Evolutionary conservation across 495 filamentous ascomycete genomes (phyloP), one percentile per base, ranked within the genome.

Genomic region (Annulohypoxylon maeteangense): DNA sequence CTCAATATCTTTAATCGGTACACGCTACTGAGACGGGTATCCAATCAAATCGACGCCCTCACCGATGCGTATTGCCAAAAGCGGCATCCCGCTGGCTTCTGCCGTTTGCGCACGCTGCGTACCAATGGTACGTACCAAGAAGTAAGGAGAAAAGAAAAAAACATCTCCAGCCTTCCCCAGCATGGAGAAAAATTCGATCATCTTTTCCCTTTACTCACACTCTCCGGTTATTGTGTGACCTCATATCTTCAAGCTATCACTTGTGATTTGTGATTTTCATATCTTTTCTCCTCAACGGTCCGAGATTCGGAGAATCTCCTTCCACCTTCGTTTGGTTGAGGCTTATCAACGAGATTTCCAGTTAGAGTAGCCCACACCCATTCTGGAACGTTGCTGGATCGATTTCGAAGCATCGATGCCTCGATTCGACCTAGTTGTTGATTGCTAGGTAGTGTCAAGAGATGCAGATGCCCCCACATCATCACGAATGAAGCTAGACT

Each of bases 391-490:
- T 44, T 65, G 23, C 16, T 54, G 18, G 42, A 48, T 20, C 38
- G 42, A 12, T 18, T 59, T 59, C 25, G 34, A 59, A 18, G 12
- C 29, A 38, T 59, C 59, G 16, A 63, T 67, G 58, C 57, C 59
- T 72, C 58, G 25, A 72, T 67, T 72, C 56, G 65, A 68, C 54
- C 48, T 68, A 65, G 65, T 42, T 38, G 50, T 40, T 68, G 70
- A 73, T 73, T 73, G 29, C 61, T 65, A 73, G 65, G 70, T 73
- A 73, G 62, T 61, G 70, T 68, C 14, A 60, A 68, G 51, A 20
- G 23, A 61, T 64, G 47, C 36, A 27, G 64, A 25, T 25, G 53
- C 61, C 70, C 70, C 65, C 70, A 73, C 65, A 62, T 56, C 29
- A 31, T 64, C 60, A 65, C 65, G 42, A 65, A 68, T 73, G 27